Percentiles rank a stretch among this genome's conserved stretches.
These are phyloP conservation scores for Niebla homalea DNA, from an alignment of 495 filamentous ascomycete species.

Conservation along the genomic window DNA sequence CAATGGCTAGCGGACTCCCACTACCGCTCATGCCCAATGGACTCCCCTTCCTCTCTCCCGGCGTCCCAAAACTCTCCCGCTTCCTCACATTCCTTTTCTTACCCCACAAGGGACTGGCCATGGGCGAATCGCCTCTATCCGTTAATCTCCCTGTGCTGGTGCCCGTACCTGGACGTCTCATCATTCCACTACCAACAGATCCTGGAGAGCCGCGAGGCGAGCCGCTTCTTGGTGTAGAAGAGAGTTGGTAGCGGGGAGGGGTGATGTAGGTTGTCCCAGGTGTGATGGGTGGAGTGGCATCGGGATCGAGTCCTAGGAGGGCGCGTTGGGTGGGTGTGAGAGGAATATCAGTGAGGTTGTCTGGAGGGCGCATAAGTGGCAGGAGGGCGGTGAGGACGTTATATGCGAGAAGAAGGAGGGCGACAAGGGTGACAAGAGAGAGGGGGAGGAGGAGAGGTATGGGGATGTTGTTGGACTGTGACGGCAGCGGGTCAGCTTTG, in stretches of 20 bases:
- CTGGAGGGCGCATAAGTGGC: slow-evolving; percentile 55
- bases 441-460: slow-evolving; percentile 32
- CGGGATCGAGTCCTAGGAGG: slow-evolving; percentile 70
- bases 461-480: slow-evolving; percentile 15
- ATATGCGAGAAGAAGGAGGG: slow-evolving; percentile 34
- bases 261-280: slow-evolving; percentile 59
- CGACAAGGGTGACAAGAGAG: slow-evolving; percentile 24
- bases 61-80: slow-evolving; percentile 49
- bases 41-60: slow-evolving; percentile 34
- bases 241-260: slow-evolving; percentile 74
- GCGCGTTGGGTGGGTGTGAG: slow-evolving; percentile 79
- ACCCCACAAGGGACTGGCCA: slow-evolving; percentile 48
- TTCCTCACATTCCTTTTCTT: slow-evolving; percentile 37
- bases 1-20: slow-evolving; percentile 47
- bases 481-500: not conserved
- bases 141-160: too few species aligned
- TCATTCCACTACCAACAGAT: not conserved
- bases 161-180: not conserved
- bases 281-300: slow-evolving; percentile 45
- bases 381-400: slow-evolving; percentile 53
- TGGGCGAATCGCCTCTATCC: slow-evolving; percentile 27
- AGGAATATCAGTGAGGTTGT: slow-evolving; percentile 78
- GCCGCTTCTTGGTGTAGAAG: slow-evolving; percentile 33
- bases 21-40: slow-evolving; percentile 37
- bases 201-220: not conserved